A percentile compares a stretch with the other conserved stretches of the same genome.
Evolutionary conservation across 495 filamentous ascomycete genomes (phyloP).

Genomic region (Hypomontagnella submonticulosa): DNA sequence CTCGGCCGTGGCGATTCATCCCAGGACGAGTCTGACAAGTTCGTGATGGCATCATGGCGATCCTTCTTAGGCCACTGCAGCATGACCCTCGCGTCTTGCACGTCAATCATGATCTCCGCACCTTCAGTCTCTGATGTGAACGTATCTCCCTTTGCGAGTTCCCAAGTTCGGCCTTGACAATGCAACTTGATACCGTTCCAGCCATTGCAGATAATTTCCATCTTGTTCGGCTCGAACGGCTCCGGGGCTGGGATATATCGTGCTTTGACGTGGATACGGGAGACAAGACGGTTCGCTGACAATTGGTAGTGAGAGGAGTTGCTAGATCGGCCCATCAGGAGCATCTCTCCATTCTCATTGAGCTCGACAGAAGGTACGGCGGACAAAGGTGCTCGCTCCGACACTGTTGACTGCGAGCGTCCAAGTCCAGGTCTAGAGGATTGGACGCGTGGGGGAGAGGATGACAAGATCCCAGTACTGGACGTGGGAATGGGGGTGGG

Average conservation of each 20-base stretch:
- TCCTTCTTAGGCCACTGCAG: conserved; percentile 83
- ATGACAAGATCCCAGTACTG: conserved; percentile 89
- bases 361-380: conserved; percentile 83
- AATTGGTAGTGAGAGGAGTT: conserved; percentile 92
- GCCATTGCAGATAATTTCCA: conserved; percentile 89
- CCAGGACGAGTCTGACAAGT: conserved; percentile 74
- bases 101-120: conserved; percentile 94
- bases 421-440: conserved; percentile 66
- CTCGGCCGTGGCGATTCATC: conserved; percentile 65
- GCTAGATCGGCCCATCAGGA: conserved; percentile 91
- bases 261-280: conserved; percentile 90
- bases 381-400: conserved; percentile 86
- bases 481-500: conserved; percentile 94
- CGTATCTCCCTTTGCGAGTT: conserved; percentile 85
- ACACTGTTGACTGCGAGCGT: conserved; percentile 73
- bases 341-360: conserved; percentile 80
- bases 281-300: conserved; percentile 89
- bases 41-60: conserved; percentile 68
- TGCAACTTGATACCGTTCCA: conserved; percentile 97
- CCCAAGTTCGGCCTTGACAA: conserved; percentile 88
- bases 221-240: conserved; percentile 70
- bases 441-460: conserved; percentile 75
- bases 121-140: conserved; percentile 92
- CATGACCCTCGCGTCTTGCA: conserved; percentile 89
- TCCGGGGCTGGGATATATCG: conserved; percentile 76